Conservation (phyloP, 2,329 filamentous ascomycete species). For the Intubia oerlemansii region DNA sequence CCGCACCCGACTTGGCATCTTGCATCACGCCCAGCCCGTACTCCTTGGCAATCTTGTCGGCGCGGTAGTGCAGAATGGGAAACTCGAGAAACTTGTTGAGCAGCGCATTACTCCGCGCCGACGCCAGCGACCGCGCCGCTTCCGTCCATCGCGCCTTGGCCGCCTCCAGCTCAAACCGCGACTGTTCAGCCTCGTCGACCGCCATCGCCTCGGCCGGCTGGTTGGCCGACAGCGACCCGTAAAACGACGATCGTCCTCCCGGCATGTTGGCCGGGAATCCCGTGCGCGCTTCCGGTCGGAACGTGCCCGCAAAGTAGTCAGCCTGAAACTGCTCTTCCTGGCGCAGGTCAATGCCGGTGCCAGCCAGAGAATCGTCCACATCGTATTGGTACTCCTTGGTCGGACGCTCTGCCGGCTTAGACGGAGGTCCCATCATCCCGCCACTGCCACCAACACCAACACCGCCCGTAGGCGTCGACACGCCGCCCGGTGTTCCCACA, state of each 20-base stretch:
- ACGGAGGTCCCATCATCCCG: conserved; percentile 32
- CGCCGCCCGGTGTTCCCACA: too few species aligned
- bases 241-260: conserved; percentile 34
- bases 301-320: conserved; percentile 33
- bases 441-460: too few species aligned
- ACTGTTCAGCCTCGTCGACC: conserved; percentile 26
- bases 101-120: conserved; percentile 44
- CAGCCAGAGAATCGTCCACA: conserved; percentile 62
- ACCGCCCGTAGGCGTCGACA: conserved; percentile 12
- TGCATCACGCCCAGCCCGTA: conserved; percentile 33
- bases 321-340: conserved; percentile 72
- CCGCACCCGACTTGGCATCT: conserved; percentile 28
- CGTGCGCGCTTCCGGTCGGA: conserved; percentile 23
- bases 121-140: conserved; percentile 39
- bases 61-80: conserved; percentile 35
- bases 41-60: conserved; percentile 34
- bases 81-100: conserved; percentile 53
- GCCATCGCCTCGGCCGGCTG: conserved; percentile 29
- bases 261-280: conserved; percentile 34
- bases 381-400: conserved; percentile 47
- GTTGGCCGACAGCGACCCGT: conserved; percentile 43
- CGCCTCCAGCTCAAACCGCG: conserved; percentile 42
- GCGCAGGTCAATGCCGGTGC: conserved; percentile 68
- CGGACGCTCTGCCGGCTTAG: conserved; percentile 37
- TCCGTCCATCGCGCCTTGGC: conserved; percentile 44